Evolutionary conservation across 805 yeast genomes (phyloP).

Genomic region (Yarrowia porcina): DNA sequence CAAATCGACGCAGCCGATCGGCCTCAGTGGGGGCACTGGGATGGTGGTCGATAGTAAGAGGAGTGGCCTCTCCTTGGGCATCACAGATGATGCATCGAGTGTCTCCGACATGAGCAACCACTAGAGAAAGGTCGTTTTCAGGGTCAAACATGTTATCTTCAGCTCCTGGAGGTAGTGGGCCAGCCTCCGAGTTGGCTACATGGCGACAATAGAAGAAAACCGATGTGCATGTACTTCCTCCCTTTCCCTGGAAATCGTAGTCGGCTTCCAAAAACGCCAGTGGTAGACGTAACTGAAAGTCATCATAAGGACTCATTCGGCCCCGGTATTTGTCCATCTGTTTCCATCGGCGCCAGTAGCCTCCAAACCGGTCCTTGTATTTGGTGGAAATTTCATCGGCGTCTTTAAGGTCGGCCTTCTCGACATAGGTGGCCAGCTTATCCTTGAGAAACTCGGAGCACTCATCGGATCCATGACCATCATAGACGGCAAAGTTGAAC

Average conservation of each 20-base stretch:
- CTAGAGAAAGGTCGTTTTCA: constrained; percentile 38
- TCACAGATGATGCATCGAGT: constrained; percentile 86
- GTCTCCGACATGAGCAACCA: constrained; percentile 91
- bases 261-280: constrained; percentile 66
- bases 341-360: constrained; percentile 82
- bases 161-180: background rate
- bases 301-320: constrained; percentile 45
- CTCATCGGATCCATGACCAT: constrained; percentile 90
- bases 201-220: constrained; percentile 49
- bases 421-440: constrained; percentile 55
- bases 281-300: constrained; percentile 58
- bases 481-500: constrained; percentile 75
- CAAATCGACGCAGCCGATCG: constrained; percentile 60
- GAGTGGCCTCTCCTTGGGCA: constrained; percentile 70
- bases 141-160: constrained; percentile 22
- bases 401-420: constrained; percentile 40
- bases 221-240: constrained; percentile 74
- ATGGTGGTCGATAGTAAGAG: constrained; percentile 78
- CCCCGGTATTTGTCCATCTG: constrained; percentile 43
- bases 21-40: constrained; percentile 81
- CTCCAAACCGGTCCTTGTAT: constrained; percentile 62
- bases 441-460: constrained; percentile 61
- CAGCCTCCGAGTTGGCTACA: constrained; percentile 10
- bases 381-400: constrained; percentile 48
- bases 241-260: constrained; percentile 45